Conservation (phyloP, 2,329 filamentous ascomycete species). For the Cercospora canescens region DNA sequence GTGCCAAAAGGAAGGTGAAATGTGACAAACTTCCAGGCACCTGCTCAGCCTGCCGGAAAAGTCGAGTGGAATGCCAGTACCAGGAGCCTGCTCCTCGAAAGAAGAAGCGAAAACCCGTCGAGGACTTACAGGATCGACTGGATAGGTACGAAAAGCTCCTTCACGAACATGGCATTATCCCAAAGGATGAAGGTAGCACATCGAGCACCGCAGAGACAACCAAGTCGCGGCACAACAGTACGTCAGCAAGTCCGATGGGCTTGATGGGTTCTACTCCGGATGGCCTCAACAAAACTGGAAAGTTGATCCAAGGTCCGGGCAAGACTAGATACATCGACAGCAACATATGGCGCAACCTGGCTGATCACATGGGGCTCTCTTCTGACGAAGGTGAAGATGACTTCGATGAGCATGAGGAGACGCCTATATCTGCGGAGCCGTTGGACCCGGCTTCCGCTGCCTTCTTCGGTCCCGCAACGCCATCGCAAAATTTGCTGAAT, state of each 20-base stretch:
- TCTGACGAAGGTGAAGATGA: conserved; percentile 30
- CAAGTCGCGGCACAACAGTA: neutral
- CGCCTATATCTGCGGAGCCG: conserved; percentile 23
- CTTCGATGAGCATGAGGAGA: conserved; percentile 21
- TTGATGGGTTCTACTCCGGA: neutral
- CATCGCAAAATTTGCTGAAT: conserved; percentile 31
- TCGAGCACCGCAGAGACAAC: neutral
- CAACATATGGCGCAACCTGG: conserved; percentile 33
- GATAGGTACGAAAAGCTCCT: conserved; percentile 45
- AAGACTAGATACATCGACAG: conserved; percentile 48
- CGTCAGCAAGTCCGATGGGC: neutral
- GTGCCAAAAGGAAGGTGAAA: conserved; percentile 42
- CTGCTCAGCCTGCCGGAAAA: conserved; percentile 39
- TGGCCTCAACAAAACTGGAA: conserved; percentile 1
- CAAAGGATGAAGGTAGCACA: conserved; percentile 8
- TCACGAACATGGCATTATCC: conserved; percentile 37
- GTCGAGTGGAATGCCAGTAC: conserved; percentile 43
- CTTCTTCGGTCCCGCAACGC: conserved; percentile 19
- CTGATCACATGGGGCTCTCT: conserved; percentile 31
- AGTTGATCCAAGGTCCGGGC: conserved; percentile 33
- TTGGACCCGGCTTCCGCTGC: conserved; percentile 32
- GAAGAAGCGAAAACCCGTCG: conserved; percentile 40
- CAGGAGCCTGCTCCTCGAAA: conserved; percentile 41
- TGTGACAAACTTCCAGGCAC: conserved; percentile 30
- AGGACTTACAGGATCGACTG: conserved; percentile 38